Conservation (phyloP, 2,329 filamentous ascomycete genomes). For the Neonectria ditissima region DNA sequence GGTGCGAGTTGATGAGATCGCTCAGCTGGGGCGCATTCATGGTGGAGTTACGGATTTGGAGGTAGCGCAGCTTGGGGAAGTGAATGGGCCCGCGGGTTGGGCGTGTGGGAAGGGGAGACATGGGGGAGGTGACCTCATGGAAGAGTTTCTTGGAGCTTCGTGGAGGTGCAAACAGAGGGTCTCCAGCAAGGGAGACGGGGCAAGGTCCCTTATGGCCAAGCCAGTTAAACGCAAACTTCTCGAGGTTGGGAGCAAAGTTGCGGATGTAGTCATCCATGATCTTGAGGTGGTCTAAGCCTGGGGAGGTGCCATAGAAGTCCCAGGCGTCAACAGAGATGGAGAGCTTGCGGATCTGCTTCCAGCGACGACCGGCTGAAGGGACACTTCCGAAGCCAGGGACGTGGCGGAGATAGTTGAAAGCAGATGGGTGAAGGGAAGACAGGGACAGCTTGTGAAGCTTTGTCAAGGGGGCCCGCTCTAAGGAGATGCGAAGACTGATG, state of each 20-base stretch:
- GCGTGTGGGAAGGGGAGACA: constrained; percentile 69
- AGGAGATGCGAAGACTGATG: constrained; percentile 84
- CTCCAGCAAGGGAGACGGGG: constrained; percentile 76
- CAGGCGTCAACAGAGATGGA: constrained; percentile 79
- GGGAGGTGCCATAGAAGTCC: constrained; percentile 70
- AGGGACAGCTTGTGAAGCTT: constrained; percentile 78
- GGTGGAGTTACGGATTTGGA: constrained; percentile 78
- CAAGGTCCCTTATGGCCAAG: constrained; percentile 79
- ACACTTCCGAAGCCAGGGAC: constrained; percentile 79
- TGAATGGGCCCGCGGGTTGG: constrained; percentile 67
- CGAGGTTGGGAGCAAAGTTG: constrained; percentile 73
- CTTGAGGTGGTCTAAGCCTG: constrained; percentile 77
- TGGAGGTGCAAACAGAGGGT: constrained; percentile 74
- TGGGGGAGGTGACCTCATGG: constrained; percentile 72
- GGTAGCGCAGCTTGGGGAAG: constrained; percentile 75
- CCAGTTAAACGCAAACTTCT: constrained; percentile 83
- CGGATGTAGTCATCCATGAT: constrained; percentile 85
- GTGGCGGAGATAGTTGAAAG: constrained; percentile 82
- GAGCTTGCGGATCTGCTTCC: constrained; percentile 82
- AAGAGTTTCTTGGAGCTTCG: constrained; percentile 69
- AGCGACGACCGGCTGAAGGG: constrained; percentile 77
- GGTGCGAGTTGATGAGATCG: constrained; percentile 75
- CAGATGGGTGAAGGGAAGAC: constrained; percentile 78
- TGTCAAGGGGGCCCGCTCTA: constrained; percentile 77
- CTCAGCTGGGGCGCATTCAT: constrained; percentile 79